Percentiles rank a stretch among this genome's conserved stretches.
These are phyloP conservation scores for Rhododendron griersonianum DNA, from an alignment of 148 eudicot genomes.

Conservation along the genomic window DNA sequence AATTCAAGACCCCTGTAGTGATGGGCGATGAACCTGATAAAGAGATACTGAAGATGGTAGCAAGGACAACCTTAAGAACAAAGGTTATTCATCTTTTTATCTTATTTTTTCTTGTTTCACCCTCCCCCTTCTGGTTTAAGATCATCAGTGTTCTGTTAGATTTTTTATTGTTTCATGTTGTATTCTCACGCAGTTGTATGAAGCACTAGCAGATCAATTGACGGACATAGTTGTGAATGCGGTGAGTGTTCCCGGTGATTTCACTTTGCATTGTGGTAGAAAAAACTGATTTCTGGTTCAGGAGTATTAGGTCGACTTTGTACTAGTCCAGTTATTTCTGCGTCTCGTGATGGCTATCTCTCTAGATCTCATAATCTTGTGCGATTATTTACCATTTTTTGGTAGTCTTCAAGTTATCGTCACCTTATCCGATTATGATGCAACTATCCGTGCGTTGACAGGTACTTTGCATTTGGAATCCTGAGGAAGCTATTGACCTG, in stretches of 20 bases:
- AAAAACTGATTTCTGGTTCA: not conserved
- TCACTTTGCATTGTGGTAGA: not conserved
- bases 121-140: not conserved
- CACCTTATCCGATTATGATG: not conserved
- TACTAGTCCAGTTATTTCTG: not conserved
- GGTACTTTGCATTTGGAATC: conserved; percentile 96
- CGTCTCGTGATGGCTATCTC: not conserved
- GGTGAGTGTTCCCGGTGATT: conserved; percentile 40
- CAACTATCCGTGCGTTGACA: conserved; percentile 15
- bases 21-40: conserved; percentile 93
- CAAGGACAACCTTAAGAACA: conserved; percentile 92
- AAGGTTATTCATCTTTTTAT: conserved; percentile 34
- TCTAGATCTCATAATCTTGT: not conserved
- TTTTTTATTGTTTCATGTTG: not conserved
- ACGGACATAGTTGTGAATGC: conserved; percentile 86
- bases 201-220: conserved; percentile 89
- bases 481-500: conserved; percentile 83
- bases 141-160: not conserved
- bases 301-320: not conserved
- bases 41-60: conserved; percentile 95
- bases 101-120: not conserved
- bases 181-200: conserved; percentile 57
- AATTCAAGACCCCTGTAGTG: conserved; percentile 87
- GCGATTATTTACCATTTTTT: not conserved
- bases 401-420: not conserved